phyloP scores from a whole-genome alignment of 176 grass and related monocot species.

The Areca catechu region DNA sequence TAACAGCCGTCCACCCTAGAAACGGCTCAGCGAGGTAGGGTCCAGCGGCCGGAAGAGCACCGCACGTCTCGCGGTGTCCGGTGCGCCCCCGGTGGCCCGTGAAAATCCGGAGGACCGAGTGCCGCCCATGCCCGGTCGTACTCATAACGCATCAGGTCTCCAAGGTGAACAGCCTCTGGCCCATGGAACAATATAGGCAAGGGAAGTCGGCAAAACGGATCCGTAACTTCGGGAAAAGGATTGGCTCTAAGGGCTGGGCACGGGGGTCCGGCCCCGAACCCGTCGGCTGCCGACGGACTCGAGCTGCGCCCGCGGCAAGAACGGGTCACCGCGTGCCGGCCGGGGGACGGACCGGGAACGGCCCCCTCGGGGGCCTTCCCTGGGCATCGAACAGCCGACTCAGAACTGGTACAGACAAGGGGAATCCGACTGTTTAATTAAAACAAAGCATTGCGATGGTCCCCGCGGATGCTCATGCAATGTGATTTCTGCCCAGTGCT shows the following conservation, averaged over 20 bases:
- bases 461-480: slow-evolving; percentile 38
- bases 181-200: slow-evolving; percentile 35
- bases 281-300: no score
- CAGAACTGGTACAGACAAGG: slow-evolving; percentile 42
- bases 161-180: slow-evolving; percentile 40
- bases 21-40: no score
- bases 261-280: no score
- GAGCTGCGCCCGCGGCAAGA: slow-evolving; percentile 24
- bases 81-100: slow-evolving; percentile 54
- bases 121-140: slow-evolving; percentile 25
- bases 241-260: no score
- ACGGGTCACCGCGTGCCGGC: slow-evolving; percentile 18
- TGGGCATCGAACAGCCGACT: slow-evolving; percentile 28
- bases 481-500: slow-evolving; percentile 50
- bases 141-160: slow-evolving; percentile 46
- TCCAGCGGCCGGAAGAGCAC: slow-evolving; percentile 48
- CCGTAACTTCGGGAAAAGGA: slow-evolving; percentile 21
- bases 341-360: slow-evolving; percentile 10
- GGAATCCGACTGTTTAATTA: slow-evolving; percentile 49
- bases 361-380: slow-evolving; percentile 25
- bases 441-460: slow-evolving; percentile 46
- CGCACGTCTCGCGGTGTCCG: slow-evolving; percentile 48
- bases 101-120: slow-evolving; percentile 51
- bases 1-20: no score
- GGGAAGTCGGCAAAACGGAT: slow-evolving; percentile 34